A percentile compares a stretch with the other conserved stretches of the same genome.
phyloP scores from a whole-genome alignment of 1,139 yeast genomes.

The Lodderomyces parapsilosis region DNA sequence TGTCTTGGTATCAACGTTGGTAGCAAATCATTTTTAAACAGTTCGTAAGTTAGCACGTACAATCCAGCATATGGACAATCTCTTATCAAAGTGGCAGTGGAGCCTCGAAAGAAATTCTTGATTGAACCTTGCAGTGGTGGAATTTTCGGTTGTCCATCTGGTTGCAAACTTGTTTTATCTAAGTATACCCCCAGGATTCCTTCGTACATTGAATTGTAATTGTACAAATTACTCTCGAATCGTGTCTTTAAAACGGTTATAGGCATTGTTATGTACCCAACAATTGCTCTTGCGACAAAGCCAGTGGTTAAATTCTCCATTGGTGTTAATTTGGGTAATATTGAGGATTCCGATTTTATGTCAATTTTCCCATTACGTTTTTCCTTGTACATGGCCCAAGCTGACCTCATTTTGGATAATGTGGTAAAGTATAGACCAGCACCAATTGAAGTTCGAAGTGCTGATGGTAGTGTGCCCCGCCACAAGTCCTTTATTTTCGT shows the following conservation, averaged over 20 bases:
- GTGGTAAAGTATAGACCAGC: constrained; percentile 82
- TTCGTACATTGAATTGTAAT: constrained; percentile 62
- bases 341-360: constrained; percentile 20
- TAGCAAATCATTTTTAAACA: constrained; percentile 48
- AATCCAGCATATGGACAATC: constrained; percentile 98
- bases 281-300: constrained; percentile 73
- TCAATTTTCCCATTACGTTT: constrained; percentile 9
- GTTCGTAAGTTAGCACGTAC: constrained; percentile 81
- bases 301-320: constrained; percentile 75
- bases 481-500: constrained; percentile 60
- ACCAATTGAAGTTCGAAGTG: constrained; percentile 85
- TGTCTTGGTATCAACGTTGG: constrained; percentile 17
- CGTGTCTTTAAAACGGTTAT: constrained; percentile 92
- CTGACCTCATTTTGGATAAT: constrained; percentile 59
- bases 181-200: constrained; percentile 60
- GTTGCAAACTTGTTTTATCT: constrained; percentile 17
- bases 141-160: not conserved
- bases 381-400: constrained; percentile 39
- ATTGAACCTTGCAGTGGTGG: constrained; percentile 26
- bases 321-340: constrained; percentile 70
- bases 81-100: constrained; percentile 80
- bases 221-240: constrained; percentile 75
- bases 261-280: constrained; percentile 94
- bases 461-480: constrained; percentile 94
- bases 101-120: constrained; percentile 80